Base-by-base conservation (phyloP, 306 rosid genomes). In the Corylus americana region DNA sequence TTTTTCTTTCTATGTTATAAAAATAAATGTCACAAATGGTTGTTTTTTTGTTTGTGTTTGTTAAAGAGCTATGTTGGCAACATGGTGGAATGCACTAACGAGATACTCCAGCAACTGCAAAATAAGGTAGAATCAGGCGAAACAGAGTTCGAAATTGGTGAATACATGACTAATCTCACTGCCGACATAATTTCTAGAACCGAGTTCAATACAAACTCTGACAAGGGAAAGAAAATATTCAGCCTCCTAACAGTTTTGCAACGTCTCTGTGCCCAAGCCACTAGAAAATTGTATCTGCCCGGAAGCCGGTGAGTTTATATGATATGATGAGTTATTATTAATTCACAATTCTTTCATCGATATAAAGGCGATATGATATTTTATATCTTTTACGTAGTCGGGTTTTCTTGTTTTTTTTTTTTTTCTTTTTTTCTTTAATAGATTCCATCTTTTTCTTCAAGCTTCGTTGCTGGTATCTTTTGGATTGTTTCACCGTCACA, bases 81-180 rank as follows among this genome's bases (percentile, higher is more conserved):
- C 80, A 96, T 96, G 99, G 97, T 93, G 87, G 97, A 91, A 75
- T 96, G 96, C 91, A 96, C 99, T 59, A 78, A 84, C 77, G 86
- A 90, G 85, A 86, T 88, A 91, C 86, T 96, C 37, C 87, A 88
- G 75, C 84, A 96, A 48, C 85, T 96, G 2, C 44, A 82, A 80
- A 83, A 82, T 39, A 90, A 81, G 70, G 49, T 88, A 0, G 81
- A 81, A 1, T 45, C 84, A 47, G 93, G 94, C 14, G 61, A 72
- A 35, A 83, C 7, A 4, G 98, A 90, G 85, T 85, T 96, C 64
- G 99, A 96, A 82, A 96, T 96, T 42, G 86, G 94, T 0, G 85
- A 93, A 64, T 89, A 83, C 77, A 82, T 93, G 91, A 85, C 88
- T 1, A 79, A 75, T 22, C 98, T 96, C 70, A 83, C 99, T 3